Conservation (phyloP, 331 rosid species). For the Telfairia occidentalis region DNA sequence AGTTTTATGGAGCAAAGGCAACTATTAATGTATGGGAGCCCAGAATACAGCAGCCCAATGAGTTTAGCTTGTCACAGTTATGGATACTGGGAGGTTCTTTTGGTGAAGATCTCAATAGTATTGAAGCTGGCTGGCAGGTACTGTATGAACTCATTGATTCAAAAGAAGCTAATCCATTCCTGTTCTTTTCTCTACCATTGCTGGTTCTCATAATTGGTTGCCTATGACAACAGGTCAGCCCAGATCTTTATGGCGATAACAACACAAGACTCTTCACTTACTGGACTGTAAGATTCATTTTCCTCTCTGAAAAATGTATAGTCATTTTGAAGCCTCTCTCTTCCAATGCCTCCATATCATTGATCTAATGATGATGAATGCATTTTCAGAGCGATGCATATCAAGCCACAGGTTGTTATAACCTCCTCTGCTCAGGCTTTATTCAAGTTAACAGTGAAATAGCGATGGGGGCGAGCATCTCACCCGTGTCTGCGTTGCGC, state of each 20-base stretch:
- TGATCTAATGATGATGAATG: neutral
- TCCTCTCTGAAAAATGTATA: neutral
- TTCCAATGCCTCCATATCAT: neutral
- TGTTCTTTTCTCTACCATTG: neutral
- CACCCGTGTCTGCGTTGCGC: constrained; percentile 59
- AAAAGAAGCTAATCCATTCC: neutral
- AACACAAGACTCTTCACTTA: constrained; percentile 91
- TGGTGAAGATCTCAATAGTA: constrained; percentile 98
- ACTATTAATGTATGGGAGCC: constrained; percentile 99
- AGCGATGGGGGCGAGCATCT: constrained; percentile 97
- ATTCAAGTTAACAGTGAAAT: constrained; percentile 79
- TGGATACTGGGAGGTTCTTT: constrained; percentile 97
- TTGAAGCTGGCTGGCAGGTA: constrained; percentile 99
- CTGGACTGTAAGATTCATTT: constrained; percentile 72
- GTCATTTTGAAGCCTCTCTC: neutral
- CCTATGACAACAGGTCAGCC: constrained; percentile 65
- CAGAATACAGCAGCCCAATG: constrained; percentile 80
- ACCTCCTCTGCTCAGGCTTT: constrained; percentile 95
- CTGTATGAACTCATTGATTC: neutral
- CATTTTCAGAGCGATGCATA: constrained; percentile 86
- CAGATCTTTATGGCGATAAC: constrained; percentile 94
- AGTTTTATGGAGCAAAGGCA: constrained; percentile 90
- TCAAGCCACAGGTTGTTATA: constrained; percentile 99
- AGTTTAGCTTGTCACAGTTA: constrained; percentile 94
- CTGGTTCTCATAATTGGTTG: neutral